Percentiles rank a stretch among this genome's conserved stretches.
phyloP scores from a whole-genome alignment of 495 filamentous ascomycete genomes.

The Lasiosphaeria ovina region DNA sequence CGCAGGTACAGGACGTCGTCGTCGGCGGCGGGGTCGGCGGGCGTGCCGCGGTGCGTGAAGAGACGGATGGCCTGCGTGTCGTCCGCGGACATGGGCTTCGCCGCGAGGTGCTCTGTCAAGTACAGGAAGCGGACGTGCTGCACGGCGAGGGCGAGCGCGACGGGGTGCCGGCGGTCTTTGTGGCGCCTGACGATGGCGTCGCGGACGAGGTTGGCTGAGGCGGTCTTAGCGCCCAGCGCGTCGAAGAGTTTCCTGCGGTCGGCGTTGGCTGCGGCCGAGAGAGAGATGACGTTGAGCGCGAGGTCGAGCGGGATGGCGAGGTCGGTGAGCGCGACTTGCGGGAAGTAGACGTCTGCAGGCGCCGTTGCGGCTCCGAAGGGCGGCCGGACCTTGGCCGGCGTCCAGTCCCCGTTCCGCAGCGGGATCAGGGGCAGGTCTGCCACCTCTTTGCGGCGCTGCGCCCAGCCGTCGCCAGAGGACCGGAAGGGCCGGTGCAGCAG shows the following conservation, averaged over 20 bases:
- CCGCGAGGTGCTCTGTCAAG: slow-evolving; percentile 19
- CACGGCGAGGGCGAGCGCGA: slow-evolving; percentile 19
- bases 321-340: slow-evolving; percentile 9
- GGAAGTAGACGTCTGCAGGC: slow-evolving; percentile 20
- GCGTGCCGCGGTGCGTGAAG: background rate
- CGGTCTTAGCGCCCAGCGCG: slow-evolving; percentile 22
- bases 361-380: too few relatives aligned
- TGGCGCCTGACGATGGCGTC: background rate
- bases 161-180: background rate
- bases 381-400: slow-evolving; percentile 1
- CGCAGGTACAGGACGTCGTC: slow-evolving; percentile 7
- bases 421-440: slow-evolving; percentile 19
- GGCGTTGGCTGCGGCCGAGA: slow-evolving; percentile 13
- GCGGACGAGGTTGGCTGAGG: slow-evolving; percentile 6
- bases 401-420: slow-evolving; percentile 15
- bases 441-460: background rate
- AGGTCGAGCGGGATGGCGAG: slow-evolving; percentile 28
- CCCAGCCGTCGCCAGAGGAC: background rate
- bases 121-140: slow-evolving; percentile 35
- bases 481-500: slow-evolving; percentile 12
- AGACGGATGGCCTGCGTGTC: too few relatives aligned
- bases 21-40: too few relatives aligned
- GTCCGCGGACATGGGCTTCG: background rate
- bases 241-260: slow-evolving; percentile 28
- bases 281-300: slow-evolving; percentile 18